Conservation (phyloP, 108 stramenopile species). For the Epipyxis sp. region DNA sequence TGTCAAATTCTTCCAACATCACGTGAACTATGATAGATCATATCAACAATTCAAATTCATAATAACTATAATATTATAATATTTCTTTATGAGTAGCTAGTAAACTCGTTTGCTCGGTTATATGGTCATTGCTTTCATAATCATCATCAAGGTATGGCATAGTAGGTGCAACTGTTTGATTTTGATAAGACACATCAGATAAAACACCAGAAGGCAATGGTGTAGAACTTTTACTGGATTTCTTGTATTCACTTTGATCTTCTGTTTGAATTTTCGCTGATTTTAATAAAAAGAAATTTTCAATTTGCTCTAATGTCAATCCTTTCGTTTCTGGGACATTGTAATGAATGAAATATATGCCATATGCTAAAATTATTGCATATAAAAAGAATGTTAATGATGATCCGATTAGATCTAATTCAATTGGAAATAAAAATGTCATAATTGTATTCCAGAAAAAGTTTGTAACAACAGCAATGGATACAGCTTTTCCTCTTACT, state of each 20-base stretch:
- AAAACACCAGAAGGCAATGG: too few species aligned
- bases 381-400: conserved; percentile 45
- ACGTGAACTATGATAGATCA: too few species aligned
- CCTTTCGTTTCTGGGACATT: conserved; percentile 58
- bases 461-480: conserved; percentile 49
- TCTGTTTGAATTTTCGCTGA: conserved; percentile 28
- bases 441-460: conserved; percentile 48
- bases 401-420: conserved; percentile 42
- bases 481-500: conserved; percentile 51
- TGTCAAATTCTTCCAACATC: too few species aligned
- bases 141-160: too few species aligned
- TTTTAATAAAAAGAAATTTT: conserved; percentile 42
- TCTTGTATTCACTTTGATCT: conserved; percentile 26
- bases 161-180: too few species aligned
- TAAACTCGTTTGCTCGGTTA: too few species aligned
- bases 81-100: too few species aligned
- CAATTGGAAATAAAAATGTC: conserved; percentile 42
- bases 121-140: too few species aligned
- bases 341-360: conserved; percentile 42
- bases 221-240: too few species aligned
- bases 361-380: conserved; percentile 31
- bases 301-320: conserved; percentile 54
- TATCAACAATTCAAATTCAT: too few species aligned
- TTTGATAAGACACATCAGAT: too few species aligned
- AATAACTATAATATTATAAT: too few species aligned